A percentile compares a stretch with the other conserved stretches of the same genome.
Evolutionary conservation across 495 filamentous ascomycete genomes (phyloP).

Genomic region (Penicillium waksmanii): DNA sequence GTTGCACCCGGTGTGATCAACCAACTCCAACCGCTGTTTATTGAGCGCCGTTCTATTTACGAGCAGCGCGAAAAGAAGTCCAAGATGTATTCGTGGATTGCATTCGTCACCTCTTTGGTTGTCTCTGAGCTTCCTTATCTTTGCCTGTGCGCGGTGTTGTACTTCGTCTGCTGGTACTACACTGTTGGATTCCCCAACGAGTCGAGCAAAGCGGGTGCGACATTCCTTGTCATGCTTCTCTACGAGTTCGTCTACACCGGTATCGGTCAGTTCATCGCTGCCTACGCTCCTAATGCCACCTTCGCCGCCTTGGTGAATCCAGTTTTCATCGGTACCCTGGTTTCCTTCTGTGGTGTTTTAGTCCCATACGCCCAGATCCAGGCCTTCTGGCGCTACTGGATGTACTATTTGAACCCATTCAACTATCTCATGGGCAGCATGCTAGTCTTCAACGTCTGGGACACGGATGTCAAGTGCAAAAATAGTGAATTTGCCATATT

Average conservation of each 20-base stretch:
- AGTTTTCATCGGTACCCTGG: conserved; percentile 58
- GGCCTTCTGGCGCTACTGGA: conserved; percentile 73
- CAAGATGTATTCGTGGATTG: conserved; percentile 60
- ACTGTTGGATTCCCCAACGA: conserved; percentile 38
- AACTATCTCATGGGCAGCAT: conserved; percentile 68
- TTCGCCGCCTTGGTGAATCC: conserved; percentile 58
- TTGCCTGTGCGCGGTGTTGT: conserved; percentile 50
- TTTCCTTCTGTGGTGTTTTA: conserved; percentile 56
- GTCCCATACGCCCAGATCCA: conserved; percentile 52
- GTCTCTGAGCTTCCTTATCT: conserved; percentile 58
- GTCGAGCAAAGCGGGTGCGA: conserved; percentile 52
- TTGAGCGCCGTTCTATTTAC: conserved; percentile 56
- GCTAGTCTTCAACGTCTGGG: conserved; percentile 59
- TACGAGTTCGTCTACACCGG: conserved; percentile 61
- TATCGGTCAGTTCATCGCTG: conserved; percentile 64
- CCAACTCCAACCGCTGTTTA: conserved; percentile 58
- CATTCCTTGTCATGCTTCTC: conserved; percentile 59
- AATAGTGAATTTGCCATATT: conserved; percentile 61
- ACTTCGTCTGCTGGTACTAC: conserved; percentile 58
- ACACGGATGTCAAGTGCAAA: conserved; percentile 59
- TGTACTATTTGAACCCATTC: conserved; percentile 73
- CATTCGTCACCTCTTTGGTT: conserved; percentile 54
- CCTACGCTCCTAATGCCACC: conserved; percentile 60
- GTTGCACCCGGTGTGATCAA: conserved; percentile 52
- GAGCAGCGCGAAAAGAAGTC: conserved; percentile 55